Conservation (phyloP, 208 protist species). For the Polymyxa betae region DNA sequence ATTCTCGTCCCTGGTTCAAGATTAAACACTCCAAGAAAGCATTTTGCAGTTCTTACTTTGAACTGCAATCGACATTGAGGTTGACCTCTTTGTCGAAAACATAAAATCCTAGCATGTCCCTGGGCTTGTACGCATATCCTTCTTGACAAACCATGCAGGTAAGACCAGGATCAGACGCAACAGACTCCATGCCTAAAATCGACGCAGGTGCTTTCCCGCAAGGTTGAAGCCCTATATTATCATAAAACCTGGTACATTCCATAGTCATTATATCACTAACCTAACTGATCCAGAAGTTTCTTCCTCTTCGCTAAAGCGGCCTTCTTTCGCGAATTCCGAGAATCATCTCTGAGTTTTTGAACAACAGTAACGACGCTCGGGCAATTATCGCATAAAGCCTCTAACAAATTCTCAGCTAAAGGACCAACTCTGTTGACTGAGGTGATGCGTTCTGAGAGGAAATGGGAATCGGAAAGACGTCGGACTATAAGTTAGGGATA, state of each 20-base stretch:
- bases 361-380: constrained; percentile 60
- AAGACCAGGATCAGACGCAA: constrained; percentile 67
- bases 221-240: neutral
- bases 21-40: neutral
- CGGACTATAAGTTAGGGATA: constrained; percentile 46
- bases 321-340: constrained; percentile 65
- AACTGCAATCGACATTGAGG: neutral
- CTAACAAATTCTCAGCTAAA: constrained; percentile 74
- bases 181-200: constrained; percentile 54
- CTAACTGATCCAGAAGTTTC: constrained; percentile 66
- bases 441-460: neutral
- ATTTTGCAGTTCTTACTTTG: neutral
- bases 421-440: constrained; percentile 66
- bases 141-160: constrained; percentile 58
- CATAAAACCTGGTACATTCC: neutral
- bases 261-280: neutral
- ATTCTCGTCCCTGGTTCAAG: neutral
- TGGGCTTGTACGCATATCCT: constrained; percentile 74
- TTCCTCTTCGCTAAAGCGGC: constrained; percentile 71
- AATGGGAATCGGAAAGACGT: neutral
- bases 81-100: constrained; percentile 66
- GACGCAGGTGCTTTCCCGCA: neutral
- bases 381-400: constrained; percentile 62
- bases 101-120: constrained; percentile 80
- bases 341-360: constrained; percentile 62